Base-by-base conservation (phyloP, 2,329 filamentous ascomycete genomes). In the Pseudocercospora macadamiae region DNA sequence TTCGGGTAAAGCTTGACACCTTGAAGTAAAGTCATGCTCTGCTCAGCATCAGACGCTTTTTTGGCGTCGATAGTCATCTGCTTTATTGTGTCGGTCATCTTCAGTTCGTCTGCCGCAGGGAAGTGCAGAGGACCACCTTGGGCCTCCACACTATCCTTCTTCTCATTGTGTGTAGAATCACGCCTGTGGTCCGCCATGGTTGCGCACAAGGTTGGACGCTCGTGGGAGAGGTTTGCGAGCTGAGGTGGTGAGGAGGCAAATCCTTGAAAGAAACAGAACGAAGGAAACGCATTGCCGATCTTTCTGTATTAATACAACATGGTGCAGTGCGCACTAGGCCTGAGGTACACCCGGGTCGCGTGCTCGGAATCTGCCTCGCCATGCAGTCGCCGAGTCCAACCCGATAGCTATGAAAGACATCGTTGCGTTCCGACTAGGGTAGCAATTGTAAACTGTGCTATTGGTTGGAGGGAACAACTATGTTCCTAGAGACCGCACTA, bases 1-100 rank as follows among this genome's bases (percentile, higher is more conserved):
- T 96, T 93, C 59, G 91, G 91, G 71, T 96, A 96, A 23, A 95
- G 81, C 70, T 81, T 86, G 73, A 96, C 82, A 62, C 90, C 91
- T 77, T 96, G 86, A 72, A 83, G 71, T 58, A 96, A 78, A 10
- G 76, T 79, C 79, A 82, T 81, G 51, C 71, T 76, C 59, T 79
- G 78, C 64, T 82, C 79, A 57, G 78, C 79, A 44, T 80, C 77
- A 3, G 78, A 78, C 12, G 79, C 79, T 18, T 70, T 70, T 54
- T 75, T 75, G 34, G 79, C 79, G 64, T 78, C 75, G 58, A 73
- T 66, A 62, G 76, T 73, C 3, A 66, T 72, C 48, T 70, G 61
- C 34, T 66, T 60, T 61, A 63, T 69, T 12, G 59, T 59, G 16
- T 67, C 63, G 60, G 63, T 70, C 19, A 58, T 62, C 36, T 71